Conservation (phyloP, 495 filamentous ascomycete genomes). For the Lasiosphaeriaceae sp. region DNA sequence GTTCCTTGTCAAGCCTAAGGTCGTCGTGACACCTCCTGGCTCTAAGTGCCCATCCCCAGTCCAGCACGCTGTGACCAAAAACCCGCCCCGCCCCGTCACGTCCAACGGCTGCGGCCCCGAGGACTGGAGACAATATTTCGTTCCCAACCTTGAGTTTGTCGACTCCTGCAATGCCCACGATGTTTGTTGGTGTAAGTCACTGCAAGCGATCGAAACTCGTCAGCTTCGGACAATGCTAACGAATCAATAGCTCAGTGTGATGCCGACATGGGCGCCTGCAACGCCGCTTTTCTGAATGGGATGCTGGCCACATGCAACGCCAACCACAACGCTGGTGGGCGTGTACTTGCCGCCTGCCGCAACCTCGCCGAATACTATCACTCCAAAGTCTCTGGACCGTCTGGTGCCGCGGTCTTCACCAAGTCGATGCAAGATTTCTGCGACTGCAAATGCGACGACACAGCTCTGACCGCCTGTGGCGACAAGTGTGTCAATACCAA, state of each 20-base stretch:
- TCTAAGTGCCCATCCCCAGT: conserved; percentile 1
- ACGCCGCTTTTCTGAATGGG: conserved; percentile 7
- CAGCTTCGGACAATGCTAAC: too few species aligned
- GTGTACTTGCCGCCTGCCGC: not conserved
- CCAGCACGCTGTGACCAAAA: conserved; percentile 4
- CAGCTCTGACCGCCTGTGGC: conserved; percentile 2
- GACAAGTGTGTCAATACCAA: conserved; percentile 11
- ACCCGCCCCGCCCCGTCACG: not conserved
- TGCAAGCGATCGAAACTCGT: not conserved
- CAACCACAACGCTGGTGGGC: too few species aligned
- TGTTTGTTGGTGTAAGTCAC: conserved; percentile 3
- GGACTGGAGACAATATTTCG: not conserved
- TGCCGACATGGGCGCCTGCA: conserved; percentile 3
- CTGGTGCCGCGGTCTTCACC: not conserved
- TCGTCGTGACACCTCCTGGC: not conserved
- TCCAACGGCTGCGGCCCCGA: conserved; percentile 12
- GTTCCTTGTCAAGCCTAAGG: conserved; percentile 9
- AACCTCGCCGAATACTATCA: conserved; percentile 8
- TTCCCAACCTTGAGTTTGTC: conserved; percentile 11
- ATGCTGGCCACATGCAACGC: not conserved
- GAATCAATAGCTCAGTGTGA: too few species aligned
- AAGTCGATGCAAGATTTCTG: not conserved
- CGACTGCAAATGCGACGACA: conserved; percentile 11
- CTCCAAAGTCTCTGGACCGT: conserved; percentile 5
- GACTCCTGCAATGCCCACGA: conserved; percentile 8